Conservation (phyloP, 2,329 filamentous ascomycete species). For the Torrubiellomyces zombiae region DNA sequence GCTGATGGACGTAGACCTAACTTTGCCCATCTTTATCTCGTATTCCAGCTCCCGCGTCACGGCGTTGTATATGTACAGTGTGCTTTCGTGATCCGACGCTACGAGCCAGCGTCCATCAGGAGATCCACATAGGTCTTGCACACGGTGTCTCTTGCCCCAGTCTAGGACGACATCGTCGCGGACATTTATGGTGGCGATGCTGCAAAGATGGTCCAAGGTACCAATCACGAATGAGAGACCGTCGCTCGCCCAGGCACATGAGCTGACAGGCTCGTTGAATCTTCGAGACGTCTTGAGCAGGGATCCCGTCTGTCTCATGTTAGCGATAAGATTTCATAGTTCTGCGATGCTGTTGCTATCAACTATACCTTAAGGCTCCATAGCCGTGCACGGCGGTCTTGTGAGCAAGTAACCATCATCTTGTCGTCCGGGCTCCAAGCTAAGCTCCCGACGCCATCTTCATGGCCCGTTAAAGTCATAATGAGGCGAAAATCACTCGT, state of each 20-base stretch:
- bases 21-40: slow-evolving; percentile 45
- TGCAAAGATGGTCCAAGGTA: slow-evolving; percentile 49
- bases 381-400: slow-evolving; percentile 55
- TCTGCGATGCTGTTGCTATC: too few relatives aligned
- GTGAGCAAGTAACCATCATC: slow-evolving; percentile 69
- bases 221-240: slow-evolving; percentile 64
- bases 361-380: slow-evolving; percentile 59
- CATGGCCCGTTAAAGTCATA: slow-evolving; percentile 47
- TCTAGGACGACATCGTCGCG: slow-evolving; percentile 43
- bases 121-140: slow-evolving; percentile 75
- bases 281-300: slow-evolving; percentile 47
- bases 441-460: slow-evolving; percentile 57
- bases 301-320: slow-evolving; percentile 39
- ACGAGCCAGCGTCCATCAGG: slow-evolving; percentile 66
- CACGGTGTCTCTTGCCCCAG: slow-evolving; percentile 55
- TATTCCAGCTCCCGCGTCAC: slow-evolving; percentile 58
- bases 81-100: slow-evolving; percentile 52
- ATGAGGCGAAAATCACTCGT: slow-evolving; percentile 51
- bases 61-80: slow-evolving; percentile 71
- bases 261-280: slow-evolving; percentile 72
- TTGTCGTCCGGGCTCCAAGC: slow-evolving; percentile 87
- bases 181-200: slow-evolving; percentile 56
- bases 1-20: slow-evolving; percentile 62
- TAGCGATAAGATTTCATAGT: too few relatives aligned
- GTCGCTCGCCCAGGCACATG: slow-evolving; percentile 77